phyloP scores from a whole-genome alignment of 805 yeast genomes.

The Komagataella phaffii region DNA sequence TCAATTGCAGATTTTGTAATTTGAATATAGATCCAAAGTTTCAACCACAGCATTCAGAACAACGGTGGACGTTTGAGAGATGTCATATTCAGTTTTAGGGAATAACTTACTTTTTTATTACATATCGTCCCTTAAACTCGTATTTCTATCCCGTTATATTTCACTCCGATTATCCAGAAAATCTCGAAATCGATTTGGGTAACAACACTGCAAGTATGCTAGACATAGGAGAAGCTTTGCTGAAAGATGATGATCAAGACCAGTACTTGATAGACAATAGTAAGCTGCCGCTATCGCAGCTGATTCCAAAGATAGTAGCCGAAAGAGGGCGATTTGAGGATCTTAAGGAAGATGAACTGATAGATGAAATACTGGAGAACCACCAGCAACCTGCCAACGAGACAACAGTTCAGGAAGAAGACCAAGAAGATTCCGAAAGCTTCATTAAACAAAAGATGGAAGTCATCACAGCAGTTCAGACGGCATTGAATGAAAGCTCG shows the following conservation, averaged over 20 bases:
- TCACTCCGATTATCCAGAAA: neutral
- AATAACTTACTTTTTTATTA: too few relatives aligned
- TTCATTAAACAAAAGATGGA: slow-evolving; percentile 40
- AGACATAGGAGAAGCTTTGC: neutral
- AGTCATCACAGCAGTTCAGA: slow-evolving; percentile 35
- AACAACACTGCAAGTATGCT: neutral
- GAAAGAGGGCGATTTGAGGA: slow-evolving; percentile 49
- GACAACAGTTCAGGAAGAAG: slow-evolving; percentile 3
- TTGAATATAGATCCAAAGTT: neutral
- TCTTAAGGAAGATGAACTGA: slow-evolving; percentile 41
- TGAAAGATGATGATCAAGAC: slow-evolving; percentile 6
- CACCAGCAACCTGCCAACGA: slow-evolving; percentile 5
- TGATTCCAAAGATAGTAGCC: slow-evolving; percentile 43
- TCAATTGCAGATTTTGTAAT: neutral
- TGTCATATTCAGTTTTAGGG: neutral
- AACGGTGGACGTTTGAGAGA: too few relatives aligned
- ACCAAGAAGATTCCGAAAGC: slow-evolving; percentile 9
- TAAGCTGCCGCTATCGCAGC: slow-evolving; percentile 31
- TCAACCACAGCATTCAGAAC: neutral
- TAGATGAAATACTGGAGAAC: slow-evolving; percentile 24
- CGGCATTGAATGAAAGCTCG: slow-evolving; percentile 82
- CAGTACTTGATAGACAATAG: slow-evolving; percentile 4
- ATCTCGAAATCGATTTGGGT: neutral
- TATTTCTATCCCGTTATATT: too few relatives aligned
- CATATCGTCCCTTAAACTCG: too few relatives aligned